These are phyloP conservation scores for Fraxinus dipetala DNA, from an alignment of 305 asterid species.

Conservation along the genomic window DNA sequence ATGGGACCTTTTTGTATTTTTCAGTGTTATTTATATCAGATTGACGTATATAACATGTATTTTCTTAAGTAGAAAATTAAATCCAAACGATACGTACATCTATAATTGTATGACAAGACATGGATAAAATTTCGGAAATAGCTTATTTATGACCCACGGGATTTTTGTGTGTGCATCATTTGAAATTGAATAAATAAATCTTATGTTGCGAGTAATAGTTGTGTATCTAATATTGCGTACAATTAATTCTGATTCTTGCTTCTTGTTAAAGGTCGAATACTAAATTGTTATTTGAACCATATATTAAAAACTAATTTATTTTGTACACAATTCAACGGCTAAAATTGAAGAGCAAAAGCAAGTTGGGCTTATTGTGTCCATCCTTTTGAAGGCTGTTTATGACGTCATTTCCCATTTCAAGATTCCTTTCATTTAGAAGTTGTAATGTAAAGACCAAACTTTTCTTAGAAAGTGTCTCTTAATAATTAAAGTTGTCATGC, in stretches of 20 bases:
- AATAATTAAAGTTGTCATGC: not conserved
- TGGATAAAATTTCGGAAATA: not conserved
- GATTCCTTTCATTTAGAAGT: not conserved
- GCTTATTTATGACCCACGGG: too few relatives aligned
- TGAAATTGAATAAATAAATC: too few relatives aligned
- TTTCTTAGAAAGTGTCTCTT: constrained; percentile 5
- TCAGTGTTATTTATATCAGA: not conserved
- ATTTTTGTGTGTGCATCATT: too few relatives aligned
- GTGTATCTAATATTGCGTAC: not conserved
- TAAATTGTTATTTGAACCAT: not conserved
- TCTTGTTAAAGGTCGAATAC: not conserved
- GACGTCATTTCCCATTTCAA: constrained; percentile 8
- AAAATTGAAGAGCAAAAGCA: constrained; percentile 10
- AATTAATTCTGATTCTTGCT: not conserved
- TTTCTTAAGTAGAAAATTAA: constrained; percentile 1
- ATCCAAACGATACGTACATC: not conserved
- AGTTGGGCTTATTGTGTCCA: constrained; percentile 1
- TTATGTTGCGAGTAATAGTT: not conserved
- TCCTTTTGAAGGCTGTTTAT: not conserved
- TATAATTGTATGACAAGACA: not conserved
- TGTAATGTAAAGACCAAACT: not conserved
- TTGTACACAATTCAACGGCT: not conserved
- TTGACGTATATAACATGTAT: not conserved
- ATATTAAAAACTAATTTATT: too few relatives aligned
- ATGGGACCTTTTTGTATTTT: not conserved